Percentiles rank a stretch among this genome's conserved stretches.
Evolutionary conservation across 805 yeast genomes (phyloP).

Genomic region (Gaillardinia entomophila): DNA sequence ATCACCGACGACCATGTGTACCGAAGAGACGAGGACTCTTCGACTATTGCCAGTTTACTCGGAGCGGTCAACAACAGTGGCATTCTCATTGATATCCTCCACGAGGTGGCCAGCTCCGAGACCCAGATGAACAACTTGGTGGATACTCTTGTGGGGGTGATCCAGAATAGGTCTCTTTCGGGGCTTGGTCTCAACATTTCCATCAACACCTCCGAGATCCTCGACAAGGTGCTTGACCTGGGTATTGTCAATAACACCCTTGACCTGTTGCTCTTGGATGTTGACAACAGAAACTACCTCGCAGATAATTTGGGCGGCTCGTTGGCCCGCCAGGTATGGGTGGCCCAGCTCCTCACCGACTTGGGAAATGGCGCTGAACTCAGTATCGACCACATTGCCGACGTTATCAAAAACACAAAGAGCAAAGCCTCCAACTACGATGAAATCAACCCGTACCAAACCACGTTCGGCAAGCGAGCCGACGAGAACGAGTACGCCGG

Average conservation of each 20-base stretch:
- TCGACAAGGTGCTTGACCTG: constrained; percentile 13
- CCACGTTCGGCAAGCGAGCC: constrained; percentile 3
- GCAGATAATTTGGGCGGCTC: constrained; percentile 21
- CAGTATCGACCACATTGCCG: constrained; percentile 24
- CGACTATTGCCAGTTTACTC: constrained; percentile 7
- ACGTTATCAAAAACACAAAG: constrained; percentile 19
- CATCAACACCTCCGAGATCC: constrained; percentile 18
- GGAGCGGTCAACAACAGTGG: constrained; percentile 19
- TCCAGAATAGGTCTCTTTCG: constrained; percentile 6
- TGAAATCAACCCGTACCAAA: constrained; percentile 2
- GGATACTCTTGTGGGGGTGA: constrained; percentile 11
- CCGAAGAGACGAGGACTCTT: too few relatives aligned
- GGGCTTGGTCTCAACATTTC: constrained; percentile 11
- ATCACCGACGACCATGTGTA: too few relatives aligned
- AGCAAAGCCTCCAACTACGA: constrained; percentile 21
- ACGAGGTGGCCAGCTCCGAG: constrained; percentile 26
- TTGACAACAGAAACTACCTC: constrained; percentile 18
- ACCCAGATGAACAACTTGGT: constrained; percentile 22
- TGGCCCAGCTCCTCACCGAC: constrained; percentile 21
- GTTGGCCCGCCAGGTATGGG: constrained; percentile 23
- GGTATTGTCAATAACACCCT: constrained; percentile 24
- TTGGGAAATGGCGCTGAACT: constrained; percentile 28
- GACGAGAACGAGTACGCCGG: constrained; percentile 16
- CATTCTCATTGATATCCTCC: constrained; percentile 15
- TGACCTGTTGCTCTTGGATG: constrained; percentile 21